Conservation (phyloP, 345 rosid species). For the Hevea brasiliensis region DNA sequence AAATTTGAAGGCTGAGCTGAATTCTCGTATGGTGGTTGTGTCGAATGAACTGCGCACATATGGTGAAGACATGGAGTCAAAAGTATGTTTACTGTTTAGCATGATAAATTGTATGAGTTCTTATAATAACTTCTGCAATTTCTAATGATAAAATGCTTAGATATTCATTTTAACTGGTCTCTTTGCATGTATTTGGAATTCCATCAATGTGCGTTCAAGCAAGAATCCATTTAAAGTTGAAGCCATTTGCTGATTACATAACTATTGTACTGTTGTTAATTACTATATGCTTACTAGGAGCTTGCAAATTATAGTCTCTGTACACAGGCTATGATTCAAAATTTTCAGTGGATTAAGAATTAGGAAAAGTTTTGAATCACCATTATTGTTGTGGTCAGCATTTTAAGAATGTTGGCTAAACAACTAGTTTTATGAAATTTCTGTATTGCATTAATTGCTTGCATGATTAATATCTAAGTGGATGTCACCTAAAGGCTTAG, state of each 20-base stretch:
- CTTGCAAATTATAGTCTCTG: background rate
- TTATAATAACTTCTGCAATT: background rate
- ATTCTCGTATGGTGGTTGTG: constrained; percentile 44
- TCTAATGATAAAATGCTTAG: background rate
- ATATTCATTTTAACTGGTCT: background rate
- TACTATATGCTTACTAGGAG: background rate
- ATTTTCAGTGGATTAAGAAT: background rate
- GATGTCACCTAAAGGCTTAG: too few species aligned
- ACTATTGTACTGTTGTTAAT: background rate
- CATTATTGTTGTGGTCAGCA: background rate
- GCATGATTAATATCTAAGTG: background rate
- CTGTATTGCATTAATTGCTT: background rate
- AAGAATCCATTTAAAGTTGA: background rate
- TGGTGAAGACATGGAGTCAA: constrained; percentile 55
- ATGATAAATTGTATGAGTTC: background rate
- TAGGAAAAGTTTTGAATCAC: background rate
- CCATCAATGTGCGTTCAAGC: background rate
- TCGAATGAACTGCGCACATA: constrained; percentile 51
- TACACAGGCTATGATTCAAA: background rate
- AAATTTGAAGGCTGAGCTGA: constrained; percentile 55
- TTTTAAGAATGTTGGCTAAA: background rate
- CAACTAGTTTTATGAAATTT: background rate
- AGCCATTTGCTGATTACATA: background rate
- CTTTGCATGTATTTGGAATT: background rate
- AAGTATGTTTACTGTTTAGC: constrained; percentile 33